Percentiles rank a stretch among this genome's conserved stretches.
phyloP scores from a whole-genome alignment of 2,329 filamentous ascomycete species.

The Colletotrichum sp. region DNA sequence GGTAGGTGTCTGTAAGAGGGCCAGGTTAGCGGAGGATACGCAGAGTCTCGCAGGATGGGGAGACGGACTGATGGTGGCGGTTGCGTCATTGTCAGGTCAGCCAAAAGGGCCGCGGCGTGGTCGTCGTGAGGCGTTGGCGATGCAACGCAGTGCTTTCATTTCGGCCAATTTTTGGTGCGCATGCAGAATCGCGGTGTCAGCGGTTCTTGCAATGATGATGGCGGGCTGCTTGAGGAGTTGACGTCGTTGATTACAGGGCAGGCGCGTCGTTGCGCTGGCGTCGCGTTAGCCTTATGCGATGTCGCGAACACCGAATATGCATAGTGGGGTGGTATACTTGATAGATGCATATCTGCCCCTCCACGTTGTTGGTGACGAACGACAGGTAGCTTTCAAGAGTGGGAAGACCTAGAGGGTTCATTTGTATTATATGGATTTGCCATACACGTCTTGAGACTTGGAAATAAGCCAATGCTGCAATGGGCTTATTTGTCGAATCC shows the following conservation, averaged over 20 bases:
- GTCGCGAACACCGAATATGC: no score
- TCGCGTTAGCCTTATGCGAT: background rate
- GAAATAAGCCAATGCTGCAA: background rate
- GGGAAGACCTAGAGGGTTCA: background rate
- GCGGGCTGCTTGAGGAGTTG: background rate
- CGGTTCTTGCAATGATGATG: background rate
- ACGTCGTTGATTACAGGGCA: background rate
- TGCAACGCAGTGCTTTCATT: background rate
- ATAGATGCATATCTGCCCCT: background rate
- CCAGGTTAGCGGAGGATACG: background rate
- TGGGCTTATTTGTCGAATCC: background rate
- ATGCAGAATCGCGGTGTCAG: background rate
- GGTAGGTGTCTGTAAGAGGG: constrained; percentile 36
- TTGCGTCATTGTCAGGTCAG: constrained; percentile 17
- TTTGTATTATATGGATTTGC: background rate
- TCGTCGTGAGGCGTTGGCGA: background rate
- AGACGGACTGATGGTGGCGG: constrained; percentile 12
- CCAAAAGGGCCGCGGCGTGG: constrained; percentile 9
- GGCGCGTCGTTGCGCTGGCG: background rate
- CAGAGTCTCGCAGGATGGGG: background rate
- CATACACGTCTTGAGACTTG: background rate
- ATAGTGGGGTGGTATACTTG: background rate
- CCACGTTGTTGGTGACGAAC: background rate
- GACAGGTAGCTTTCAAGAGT: background rate
- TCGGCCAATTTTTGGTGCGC: background rate